Conservation (phyloP, 73 alveolate species). For the Paraurostyla sp. region DNA sequence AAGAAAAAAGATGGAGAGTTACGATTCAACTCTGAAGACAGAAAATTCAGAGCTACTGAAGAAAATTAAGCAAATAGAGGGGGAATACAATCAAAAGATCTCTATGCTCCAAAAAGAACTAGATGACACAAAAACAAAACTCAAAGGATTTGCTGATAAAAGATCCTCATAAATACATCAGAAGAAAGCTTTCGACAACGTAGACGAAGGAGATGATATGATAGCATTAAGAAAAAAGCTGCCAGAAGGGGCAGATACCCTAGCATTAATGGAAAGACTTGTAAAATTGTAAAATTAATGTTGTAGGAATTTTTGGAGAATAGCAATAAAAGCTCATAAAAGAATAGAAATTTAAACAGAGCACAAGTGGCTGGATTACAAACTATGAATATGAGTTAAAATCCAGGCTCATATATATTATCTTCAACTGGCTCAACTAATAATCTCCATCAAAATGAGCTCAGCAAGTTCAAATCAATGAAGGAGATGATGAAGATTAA, state of each 20-base stretch:
- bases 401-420: background rate
- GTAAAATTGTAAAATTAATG: background rate
- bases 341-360: constrained; percentile 13
- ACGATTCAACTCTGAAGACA: background rate
- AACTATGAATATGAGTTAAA: constrained; percentile 9
- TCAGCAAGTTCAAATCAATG: constrained; percentile 33
- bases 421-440: constrained; percentile 53
- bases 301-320: constrained; percentile 31
- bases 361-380: background rate
- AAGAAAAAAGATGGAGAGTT: background rate
- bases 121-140: background rate
- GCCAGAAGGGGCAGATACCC: constrained; percentile 46
- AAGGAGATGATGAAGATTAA: constrained; percentile 47
- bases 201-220: constrained; percentile 40
- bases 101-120: background rate
- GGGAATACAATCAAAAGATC: background rate
- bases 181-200: constrained; percentile 3
- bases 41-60: background rate
- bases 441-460: constrained; percentile 26
- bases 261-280: constrained; percentile 44
- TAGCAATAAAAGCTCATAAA: constrained; percentile 13
- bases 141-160: background rate
- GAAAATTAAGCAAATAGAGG: constrained; percentile 24
- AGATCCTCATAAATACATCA: background rate
- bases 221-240: background rate